Base-by-base conservation (phyloP, 2,329 filamentous ascomycete species). In the Aspergillus texensis region DNA sequence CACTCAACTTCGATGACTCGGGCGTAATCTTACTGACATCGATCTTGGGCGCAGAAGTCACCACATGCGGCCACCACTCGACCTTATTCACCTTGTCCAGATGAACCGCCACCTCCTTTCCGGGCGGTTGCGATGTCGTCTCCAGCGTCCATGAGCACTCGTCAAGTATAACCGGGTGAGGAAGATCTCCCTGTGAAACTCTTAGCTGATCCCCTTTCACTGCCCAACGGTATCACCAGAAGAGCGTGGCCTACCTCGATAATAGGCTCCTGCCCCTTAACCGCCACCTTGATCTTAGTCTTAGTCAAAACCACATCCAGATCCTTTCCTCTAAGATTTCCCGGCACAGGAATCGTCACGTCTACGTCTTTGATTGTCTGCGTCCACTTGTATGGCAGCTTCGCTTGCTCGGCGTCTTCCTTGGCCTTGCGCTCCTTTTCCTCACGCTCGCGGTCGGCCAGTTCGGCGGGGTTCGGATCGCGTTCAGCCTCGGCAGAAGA, bases 61-160 rank as follows among this genome's bases (percentile, higher is more conserved):
- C 86, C 45, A 98, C 92, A 80, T 98, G 93, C 36, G 92, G 82
- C 95, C 95, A 99, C 95, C 95, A 99, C 81, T 97, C 92, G 88
- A 96, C 91, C 85, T 97, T 95, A 84, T 97, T 97, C 70, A 88
- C 81, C 81, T 99, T 99, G 84, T 97, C 93, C 58, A 99, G 90
- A 79, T 97, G 93, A 70, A 98, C 87, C 75, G 90, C 88, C 70
- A 97, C 86, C 75, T 93, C 90, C 81, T 96, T 91, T 70, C 81
- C 82, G 28, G 77, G 80, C 54, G 70, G 75, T 57, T 68, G 82
- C 1, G 88, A 78, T 56, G 88, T 87, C 24, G 90, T 84, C 63
- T 91, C 86, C 55, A 99, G 88, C 2, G 94, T 97, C 95, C 95
- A 99, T 64, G 94, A 96, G 60, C 90, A 94, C 72, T 99, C 95